These are phyloP conservation scores for Hypoxylon rickii DNA, from an alignment of 495 filamentous ascomycete species.

Conservation along the genomic window DNA sequence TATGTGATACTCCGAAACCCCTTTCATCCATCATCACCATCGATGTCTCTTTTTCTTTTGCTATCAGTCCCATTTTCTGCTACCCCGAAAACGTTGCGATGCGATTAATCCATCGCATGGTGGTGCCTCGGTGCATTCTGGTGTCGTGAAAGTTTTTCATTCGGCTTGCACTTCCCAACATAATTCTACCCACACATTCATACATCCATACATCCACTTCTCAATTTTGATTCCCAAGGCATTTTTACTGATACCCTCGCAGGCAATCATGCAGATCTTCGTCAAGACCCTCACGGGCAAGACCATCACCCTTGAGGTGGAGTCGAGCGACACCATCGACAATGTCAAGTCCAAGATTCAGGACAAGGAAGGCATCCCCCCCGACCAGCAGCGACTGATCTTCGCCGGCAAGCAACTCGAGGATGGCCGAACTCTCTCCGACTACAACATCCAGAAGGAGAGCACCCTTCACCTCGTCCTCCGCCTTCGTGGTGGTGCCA, in stretches of 20 bases:
- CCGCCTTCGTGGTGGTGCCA: conserved; percentile 93
- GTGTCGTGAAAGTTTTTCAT: not conserved
- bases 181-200: no score
- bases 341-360: conserved; percentile 95
- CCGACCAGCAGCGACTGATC: conserved; percentile 99
- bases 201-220: conserved; percentile 1
- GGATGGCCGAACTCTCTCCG: conserved; percentile 97
- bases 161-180: not conserved
- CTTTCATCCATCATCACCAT: not conserved
- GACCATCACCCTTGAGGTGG: conserved; percentile 99
- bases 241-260: conserved; percentile 15
- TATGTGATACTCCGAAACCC: no score
- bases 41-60: conserved; percentile 4
- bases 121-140: not conserved
- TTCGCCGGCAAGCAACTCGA: conserved; percentile 99
- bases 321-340: conserved; percentile 99
- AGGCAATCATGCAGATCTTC: conserved; percentile 97
- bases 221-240: conserved; percentile 8
- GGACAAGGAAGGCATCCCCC: conserved; percentile 99
- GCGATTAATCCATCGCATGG: conserved; percentile 21
- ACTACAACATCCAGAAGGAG: conserved; percentile 99
- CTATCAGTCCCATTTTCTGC: not conserved
- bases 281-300: conserved; percentile 99
- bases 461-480: conserved; percentile 98
- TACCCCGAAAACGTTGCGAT: not conserved